phyloP scores from a whole-genome alignment of 2,329 filamentous ascomycete species.

The Diaporthe sp. region DNA sequence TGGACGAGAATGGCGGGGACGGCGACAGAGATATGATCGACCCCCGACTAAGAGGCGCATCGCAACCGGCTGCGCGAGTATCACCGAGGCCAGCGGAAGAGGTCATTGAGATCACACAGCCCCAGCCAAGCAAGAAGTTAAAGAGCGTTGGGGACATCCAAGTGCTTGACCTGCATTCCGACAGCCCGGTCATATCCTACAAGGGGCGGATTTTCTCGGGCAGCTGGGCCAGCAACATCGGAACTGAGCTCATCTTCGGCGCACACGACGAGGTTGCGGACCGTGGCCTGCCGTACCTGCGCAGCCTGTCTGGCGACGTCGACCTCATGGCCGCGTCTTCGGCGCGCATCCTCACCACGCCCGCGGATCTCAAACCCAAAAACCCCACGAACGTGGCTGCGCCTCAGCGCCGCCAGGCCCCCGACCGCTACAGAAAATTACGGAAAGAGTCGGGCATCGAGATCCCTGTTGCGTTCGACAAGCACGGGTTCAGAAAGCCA shows the following conservation, averaged over 20 bases:
- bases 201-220: slow-evolving; percentile 83
- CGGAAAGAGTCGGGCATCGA: slow-evolving; percentile 58
- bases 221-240: slow-evolving; percentile 85
- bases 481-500: slow-evolving; percentile 61
- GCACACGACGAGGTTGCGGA: slow-evolving; percentile 55
- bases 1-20: slow-evolving; percentile 27
- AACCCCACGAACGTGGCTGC: slow-evolving; percentile 44
- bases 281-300: slow-evolving; percentile 59
- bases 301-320: slow-evolving; percentile 69
- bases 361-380: slow-evolving; percentile 70
- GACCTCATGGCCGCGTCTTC: slow-evolving; percentile 81
- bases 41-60: slow-evolving; percentile 25
- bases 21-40: slow-evolving; percentile 41
- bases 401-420: slow-evolving; percentile 52
- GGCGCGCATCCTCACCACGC: slow-evolving; percentile 77
- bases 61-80: slow-evolving; percentile 26
- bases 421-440: slow-evolving; percentile 45
- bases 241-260: slow-evolving; percentile 84
- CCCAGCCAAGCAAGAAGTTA: slow-evolving; percentile 26
- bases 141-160: slow-evolving; percentile 68
- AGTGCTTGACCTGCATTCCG: slow-evolving; percentile 84
- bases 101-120: background rate
- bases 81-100: slow-evolving; percentile 34
- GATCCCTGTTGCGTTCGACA: slow-evolving; percentile 61
- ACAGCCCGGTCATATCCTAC: slow-evolving; percentile 84